A percentile compares a stretch with the other conserved stretches of the same genome.
Conservation (phyloP, 2,329 filamentous ascomycete genomes). For the Aspergillus texensis region DNA sequence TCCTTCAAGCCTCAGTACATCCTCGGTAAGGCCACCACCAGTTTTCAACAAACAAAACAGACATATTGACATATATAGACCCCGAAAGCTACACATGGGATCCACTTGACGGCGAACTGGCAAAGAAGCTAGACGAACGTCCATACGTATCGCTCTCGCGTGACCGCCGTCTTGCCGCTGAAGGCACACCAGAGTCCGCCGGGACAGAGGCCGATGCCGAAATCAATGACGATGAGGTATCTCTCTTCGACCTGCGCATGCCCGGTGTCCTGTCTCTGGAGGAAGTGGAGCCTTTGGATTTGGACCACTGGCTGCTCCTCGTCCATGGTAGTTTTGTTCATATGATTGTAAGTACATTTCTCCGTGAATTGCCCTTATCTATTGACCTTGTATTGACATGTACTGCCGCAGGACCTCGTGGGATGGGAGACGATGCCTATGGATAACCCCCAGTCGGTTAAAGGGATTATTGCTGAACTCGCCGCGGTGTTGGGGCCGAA, state of each 20-base stretch:
- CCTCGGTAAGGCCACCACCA: conserved; percentile 40
- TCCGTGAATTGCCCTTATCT: not conserved
- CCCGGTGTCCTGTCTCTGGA: conserved; percentile 49
- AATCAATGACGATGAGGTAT: conserved; percentile 45
- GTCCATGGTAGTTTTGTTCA: conserved; percentile 46
- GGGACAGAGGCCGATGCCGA: conserved; percentile 17
- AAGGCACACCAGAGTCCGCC: not conserved
- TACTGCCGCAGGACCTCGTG: conserved; percentile 42
- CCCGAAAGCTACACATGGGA: conserved; percentile 51
- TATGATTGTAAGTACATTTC: conserved; percentile 40
- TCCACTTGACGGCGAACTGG: conserved; percentile 45
- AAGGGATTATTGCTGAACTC: conserved; percentile 51
- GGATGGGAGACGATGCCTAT: conserved; percentile 50
- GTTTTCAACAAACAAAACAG: not conserved
- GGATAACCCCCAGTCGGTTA: conserved; percentile 47
- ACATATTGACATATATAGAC: conserved; percentile 34
- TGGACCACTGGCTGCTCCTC: conserved; percentile 48
- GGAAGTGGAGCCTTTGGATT: conserved; percentile 45
- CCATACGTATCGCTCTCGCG: conserved; percentile 50
- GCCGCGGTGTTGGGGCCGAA: conserved; percentile 48
- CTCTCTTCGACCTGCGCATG: conserved; percentile 50
- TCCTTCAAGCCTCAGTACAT: conserved; percentile 51
- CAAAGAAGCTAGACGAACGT: conserved; percentile 44
- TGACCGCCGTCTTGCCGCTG: conserved; percentile 32
- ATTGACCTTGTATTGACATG: not conserved